Base-by-base conservation (phyloP, 306 rosid species). In the Quercus glauca region DNA sequence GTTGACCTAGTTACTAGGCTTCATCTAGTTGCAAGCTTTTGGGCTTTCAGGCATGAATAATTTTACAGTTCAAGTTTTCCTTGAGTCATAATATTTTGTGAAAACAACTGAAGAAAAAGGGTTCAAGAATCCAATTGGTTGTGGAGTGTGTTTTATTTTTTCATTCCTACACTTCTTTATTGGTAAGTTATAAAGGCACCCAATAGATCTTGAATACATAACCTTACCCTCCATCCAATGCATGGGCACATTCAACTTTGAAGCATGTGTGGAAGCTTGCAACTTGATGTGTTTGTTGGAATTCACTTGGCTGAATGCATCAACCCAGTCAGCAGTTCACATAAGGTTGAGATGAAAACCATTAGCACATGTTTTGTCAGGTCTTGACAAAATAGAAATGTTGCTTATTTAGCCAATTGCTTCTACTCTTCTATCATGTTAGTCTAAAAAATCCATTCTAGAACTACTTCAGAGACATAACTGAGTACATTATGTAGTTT, bases 21-120 rank as follows among this genome's bases (percentile, higher is more conserved):
- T 67, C 71, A 64, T 29, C 43, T 31, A 19, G 51, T 67, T 67
- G 71, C 71, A 67, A 67, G 6, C 71, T 67, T 67, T 67, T 67
- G 51, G 15, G 51, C 17, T 67, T 67, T 67, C 71, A 33, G 19
- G 23, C 13, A 33, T 18, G 6, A 19, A 14, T 63, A 63, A 12
- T 67, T 21, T 45, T 71, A 17, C 10, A 45, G 45, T 71, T 23
- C 20, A 71, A 45, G 74, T 71, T 55, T 71, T 2, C 57, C 55
- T 49, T 71, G 31, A 43, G 18, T 35, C 35, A 41, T 3, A 10
- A 26, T 71, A 49, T 51, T 49, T 33, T 49, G 59, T 23, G 35
- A 52, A 71, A 23, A 58, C 56, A 70, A 43, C 13, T 25, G 75
- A 23, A 71, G 75, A 25, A 21, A 13, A 51, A 45, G 60, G 58